Evolutionary conservation across 2,329 filamentous ascomycete species (phyloP).

Genomic region (Didymella arachidicola): DNA sequence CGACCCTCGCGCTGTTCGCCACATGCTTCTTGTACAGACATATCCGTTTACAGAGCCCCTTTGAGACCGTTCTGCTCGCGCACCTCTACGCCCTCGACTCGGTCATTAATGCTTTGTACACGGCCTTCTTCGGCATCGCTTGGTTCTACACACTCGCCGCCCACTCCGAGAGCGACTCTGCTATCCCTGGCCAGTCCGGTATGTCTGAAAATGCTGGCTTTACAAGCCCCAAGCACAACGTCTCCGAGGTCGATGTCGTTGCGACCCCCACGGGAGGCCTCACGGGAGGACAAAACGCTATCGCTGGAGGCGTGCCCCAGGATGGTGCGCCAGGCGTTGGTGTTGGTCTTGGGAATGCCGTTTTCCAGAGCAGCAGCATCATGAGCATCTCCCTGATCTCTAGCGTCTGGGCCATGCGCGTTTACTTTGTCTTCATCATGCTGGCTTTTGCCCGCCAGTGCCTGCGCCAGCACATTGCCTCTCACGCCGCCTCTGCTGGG

Average conservation of each 20-base stretch:
- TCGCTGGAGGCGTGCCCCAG: slow-evolving; percentile 53
- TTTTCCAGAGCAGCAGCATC: slow-evolving; percentile 71
- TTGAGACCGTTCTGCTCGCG: slow-evolving; percentile 81
- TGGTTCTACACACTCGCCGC: slow-evolving; percentile 83
- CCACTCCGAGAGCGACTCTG: slow-evolving; percentile 54
- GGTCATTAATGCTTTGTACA: slow-evolving; percentile 81
- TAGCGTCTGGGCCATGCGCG: slow-evolving; percentile 74
- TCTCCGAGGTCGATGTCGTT: slow-evolving; percentile 64
- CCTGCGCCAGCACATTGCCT: slow-evolving; percentile 71
- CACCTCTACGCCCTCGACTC: slow-evolving; percentile 88
- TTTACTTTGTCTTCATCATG: slow-evolving; percentile 86
- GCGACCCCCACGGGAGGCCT: slow-evolving; percentile 57
- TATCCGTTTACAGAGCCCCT: slow-evolving; percentile 78
- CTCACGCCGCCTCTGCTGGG: slow-evolving; percentile 54
- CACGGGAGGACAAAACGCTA: slow-evolving; percentile 60
- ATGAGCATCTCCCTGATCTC: slow-evolving; percentile 81
- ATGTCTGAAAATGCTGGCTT: slow-evolving; percentile 72
- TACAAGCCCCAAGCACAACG: slow-evolving; percentile 68
- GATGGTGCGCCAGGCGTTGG: slow-evolving; percentile 47
- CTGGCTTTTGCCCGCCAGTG: slow-evolving; percentile 82
- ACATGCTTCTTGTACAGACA: slow-evolving; percentile 77
- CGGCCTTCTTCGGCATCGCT: slow-evolving; percentile 78
- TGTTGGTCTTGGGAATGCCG: slow-evolving; percentile 66
- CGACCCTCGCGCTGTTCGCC: slow-evolving; percentile 72
- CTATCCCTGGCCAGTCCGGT: slow-evolving; percentile 57